Conservation (phyloP, 1,139 yeast genomes). For the Pichia inconspicua region DNA sequence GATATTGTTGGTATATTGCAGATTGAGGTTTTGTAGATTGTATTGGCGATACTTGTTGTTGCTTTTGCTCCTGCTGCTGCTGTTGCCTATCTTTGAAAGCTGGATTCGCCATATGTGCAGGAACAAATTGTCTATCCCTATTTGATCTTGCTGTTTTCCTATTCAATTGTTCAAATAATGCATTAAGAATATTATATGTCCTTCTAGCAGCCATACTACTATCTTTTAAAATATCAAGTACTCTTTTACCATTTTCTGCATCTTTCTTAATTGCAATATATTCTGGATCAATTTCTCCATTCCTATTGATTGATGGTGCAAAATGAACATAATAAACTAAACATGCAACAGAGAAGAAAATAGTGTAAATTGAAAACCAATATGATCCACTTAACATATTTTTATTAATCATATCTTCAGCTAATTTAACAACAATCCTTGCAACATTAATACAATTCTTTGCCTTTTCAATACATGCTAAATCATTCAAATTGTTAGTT, state of each 20-base stretch:
- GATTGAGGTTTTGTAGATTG: too few relatives aligned
- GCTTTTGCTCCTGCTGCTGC: not conserved
- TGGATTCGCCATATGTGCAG: constrained; percentile 24
- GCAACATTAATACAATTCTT: constrained; percentile 82
- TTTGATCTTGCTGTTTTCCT: constrained; percentile 46
- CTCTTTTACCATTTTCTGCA: constrained; percentile 75
- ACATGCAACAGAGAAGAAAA: constrained; percentile 88
- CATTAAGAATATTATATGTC: constrained; percentile 70
- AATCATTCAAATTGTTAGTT: constrained; percentile 29
- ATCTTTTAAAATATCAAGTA: constrained; percentile 62
- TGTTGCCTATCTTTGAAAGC: constrained; percentile 14
- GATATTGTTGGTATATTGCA: too few relatives aligned
- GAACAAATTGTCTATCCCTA: constrained; percentile 17
- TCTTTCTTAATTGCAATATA: constrained; percentile 57
- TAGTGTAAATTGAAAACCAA: constrained; percentile 88
- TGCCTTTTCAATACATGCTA: constrained; percentile 60
- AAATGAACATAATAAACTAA: constrained; percentile 80
- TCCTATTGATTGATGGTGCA: constrained; percentile 35
- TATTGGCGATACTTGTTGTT: too few relatives aligned
- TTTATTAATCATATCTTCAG: constrained; percentile 73
- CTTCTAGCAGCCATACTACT: constrained; percentile 72
- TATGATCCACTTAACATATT: constrained; percentile 77
- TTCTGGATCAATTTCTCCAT: constrained; percentile 51
- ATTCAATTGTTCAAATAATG: constrained; percentile 75
- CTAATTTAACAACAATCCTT: constrained; percentile 72